Evolutionary conservation across 805 yeast species (phyloP).

Genomic region (Myxozyma neglecta): DNA sequence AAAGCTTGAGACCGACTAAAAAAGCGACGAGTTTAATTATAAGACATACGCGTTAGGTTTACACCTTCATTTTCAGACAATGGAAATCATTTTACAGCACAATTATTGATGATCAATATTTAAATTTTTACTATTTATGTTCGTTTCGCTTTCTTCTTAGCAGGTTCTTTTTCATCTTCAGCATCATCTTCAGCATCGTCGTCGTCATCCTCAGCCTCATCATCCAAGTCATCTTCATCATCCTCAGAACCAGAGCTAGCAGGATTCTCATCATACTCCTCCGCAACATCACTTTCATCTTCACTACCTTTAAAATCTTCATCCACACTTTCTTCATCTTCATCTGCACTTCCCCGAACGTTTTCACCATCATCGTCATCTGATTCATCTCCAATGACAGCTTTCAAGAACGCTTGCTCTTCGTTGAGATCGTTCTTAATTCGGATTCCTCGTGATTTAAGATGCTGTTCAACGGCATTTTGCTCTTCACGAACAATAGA

Average conservation of each 20-base stretch:
- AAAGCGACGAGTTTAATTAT: too few species aligned
- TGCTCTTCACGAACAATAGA: slow-evolving; percentile 90
- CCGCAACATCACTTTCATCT: slow-evolving; percentile 72
- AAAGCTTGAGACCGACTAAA: too few species aligned
- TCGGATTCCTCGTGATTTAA: slow-evolving; percentile 71
- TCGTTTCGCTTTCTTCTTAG: slow-evolving; percentile 34
- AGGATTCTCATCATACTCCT: slow-evolving; percentile 77
- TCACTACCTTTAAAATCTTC: slow-evolving; percentile 71
- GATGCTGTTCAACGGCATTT: slow-evolving; percentile 68
- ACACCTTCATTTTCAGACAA: too few species aligned
- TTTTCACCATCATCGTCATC: slow-evolving; percentile 46
- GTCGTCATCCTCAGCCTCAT: slow-evolving; percentile 26
- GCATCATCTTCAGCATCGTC: slow-evolving; percentile 20
- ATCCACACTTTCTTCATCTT: slow-evolving; percentile 65
- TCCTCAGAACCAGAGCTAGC: slow-evolving; percentile 39
- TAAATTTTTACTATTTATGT: neutral
- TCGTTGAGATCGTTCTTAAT: slow-evolving; percentile 88
- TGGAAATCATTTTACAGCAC: too few species aligned
- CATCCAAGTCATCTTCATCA: slow-evolving; percentile 31
- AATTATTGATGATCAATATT: too few species aligned
- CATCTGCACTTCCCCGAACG: slow-evolving; percentile 74
- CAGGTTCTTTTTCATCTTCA: slow-evolving; percentile 28
- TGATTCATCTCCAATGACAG: slow-evolving; percentile 67
- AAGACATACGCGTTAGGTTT: too few species aligned
- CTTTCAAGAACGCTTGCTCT: slow-evolving; percentile 76